phyloP scores from a whole-genome alignment of 2,329 filamentous ascomycete species.

The Tolypocladium amazonense region DNA sequence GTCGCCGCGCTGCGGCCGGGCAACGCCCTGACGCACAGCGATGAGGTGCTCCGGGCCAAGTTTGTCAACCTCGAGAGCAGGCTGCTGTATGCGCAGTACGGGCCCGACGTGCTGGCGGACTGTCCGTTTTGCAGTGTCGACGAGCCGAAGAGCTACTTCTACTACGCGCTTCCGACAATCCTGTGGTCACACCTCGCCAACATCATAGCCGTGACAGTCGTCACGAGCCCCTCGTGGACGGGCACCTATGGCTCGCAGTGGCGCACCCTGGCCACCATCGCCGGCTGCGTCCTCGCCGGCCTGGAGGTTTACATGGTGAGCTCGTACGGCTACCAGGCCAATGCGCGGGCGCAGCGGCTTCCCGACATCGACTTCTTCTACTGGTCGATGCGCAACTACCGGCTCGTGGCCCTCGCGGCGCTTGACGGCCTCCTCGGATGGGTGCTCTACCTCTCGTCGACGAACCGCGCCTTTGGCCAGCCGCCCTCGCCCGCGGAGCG shows the following conservation, averaged over 20 bases:
- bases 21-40: constrained; percentile 38
- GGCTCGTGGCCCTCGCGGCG: constrained; percentile 51
- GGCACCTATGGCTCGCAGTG: constrained; percentile 56
- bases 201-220: constrained; percentile 58
- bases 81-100: constrained; percentile 74
- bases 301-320: constrained; percentile 56
- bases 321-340: constrained; percentile 54
- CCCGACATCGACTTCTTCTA: constrained; percentile 58
- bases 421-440: constrained; percentile 55
- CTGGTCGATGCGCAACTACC: constrained; percentile 56
- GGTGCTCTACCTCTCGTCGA: constrained; percentile 65
- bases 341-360: constrained; percentile 50
- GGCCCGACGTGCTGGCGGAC: constrained; percentile 59
- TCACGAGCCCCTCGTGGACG: constrained; percentile 58
- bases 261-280: constrained; percentile 59
- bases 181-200: constrained; percentile 73
- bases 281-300: constrained; percentile 44
- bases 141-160: constrained; percentile 59
- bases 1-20: constrained; percentile 46
- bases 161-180: constrained; percentile 68
- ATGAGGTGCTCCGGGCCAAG: constrained; percentile 55
- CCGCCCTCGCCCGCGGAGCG: constrained; percentile 54
- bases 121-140: constrained; percentile 79
- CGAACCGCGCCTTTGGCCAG: constrained; percentile 64
- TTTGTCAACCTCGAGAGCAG: constrained; percentile 63